Percentiles rank a stretch among this genome's conserved stretches.
These are phyloP conservation scores for Phylloboletellus chloephorus DNA, from an alignment of 1,284 basidiomycete genomes.

Conservation along the genomic window DNA sequence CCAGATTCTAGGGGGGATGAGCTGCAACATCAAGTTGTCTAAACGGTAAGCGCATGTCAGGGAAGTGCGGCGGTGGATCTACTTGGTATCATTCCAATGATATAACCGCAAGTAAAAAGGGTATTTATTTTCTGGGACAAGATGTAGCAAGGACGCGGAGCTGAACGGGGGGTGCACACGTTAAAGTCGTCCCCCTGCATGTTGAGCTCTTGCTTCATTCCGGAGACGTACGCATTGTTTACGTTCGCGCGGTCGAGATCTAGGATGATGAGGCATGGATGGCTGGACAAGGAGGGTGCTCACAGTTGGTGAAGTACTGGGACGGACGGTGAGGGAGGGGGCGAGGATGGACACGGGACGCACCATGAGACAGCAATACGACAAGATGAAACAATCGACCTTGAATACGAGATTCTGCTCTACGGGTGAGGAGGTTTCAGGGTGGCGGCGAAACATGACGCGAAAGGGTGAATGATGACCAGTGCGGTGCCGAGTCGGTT, in stretches of 20 bases:
- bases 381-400: constrained; percentile 55
- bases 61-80: constrained; percentile 3
- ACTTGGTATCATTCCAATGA: constrained; percentile 70
- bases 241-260: constrained; percentile 65
- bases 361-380: constrained; percentile 67
- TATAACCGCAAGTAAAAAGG: constrained; percentile 69
- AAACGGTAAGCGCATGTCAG: not conserved
- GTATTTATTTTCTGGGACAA: constrained; percentile 55
- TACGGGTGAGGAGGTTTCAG: no score
- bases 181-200: constrained; percentile 71
- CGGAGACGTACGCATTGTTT: constrained; percentile 71
- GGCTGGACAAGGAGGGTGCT: constrained; percentile 14
- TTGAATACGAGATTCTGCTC: constrained; percentile 39
- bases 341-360: constrained; percentile 11
- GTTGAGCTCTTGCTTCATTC: constrained; percentile 74
- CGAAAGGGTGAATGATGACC: no score
- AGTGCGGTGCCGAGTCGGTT: no score
- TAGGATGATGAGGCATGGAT: constrained; percentile 18
- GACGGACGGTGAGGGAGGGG: not conserved
- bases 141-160: not conserved
- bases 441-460: no score
- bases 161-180: constrained; percentile 32
- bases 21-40: constrained; percentile 63
- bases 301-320: constrained; percentile 67
- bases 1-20: constrained; percentile 60